phyloP scores from a whole-genome alignment of 495 filamentous ascomycete genomes.

The Annulohypoxylon maeteangense region DNA sequence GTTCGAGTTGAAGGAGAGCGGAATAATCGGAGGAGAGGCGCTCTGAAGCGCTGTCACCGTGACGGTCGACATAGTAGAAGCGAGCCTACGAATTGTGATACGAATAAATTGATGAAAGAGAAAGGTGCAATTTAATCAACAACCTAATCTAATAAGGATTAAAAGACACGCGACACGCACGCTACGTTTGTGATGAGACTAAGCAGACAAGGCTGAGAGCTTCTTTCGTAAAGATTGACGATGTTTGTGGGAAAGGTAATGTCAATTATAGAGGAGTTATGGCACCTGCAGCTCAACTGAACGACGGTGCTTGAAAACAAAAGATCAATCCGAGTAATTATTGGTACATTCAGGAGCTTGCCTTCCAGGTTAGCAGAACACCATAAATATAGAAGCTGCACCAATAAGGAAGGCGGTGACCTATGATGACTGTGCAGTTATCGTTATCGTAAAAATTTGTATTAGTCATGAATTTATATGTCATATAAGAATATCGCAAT shows the following conservation, averaged over 20 bases:
- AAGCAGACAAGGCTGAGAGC: background rate
- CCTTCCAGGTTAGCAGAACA: background rate
- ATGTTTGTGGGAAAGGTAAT: too few relatives aligned
- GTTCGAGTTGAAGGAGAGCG: constrained; percentile 84
- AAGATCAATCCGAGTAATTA: background rate
- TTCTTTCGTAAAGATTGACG: background rate
- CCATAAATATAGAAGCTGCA: background rate
- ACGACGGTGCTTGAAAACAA: background rate
- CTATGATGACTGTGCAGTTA: background rate
- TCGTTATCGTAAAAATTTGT: background rate
- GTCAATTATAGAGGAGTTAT: background rate
- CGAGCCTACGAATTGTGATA: background rate
- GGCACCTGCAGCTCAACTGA: background rate
- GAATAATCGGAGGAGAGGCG: constrained; percentile 78
- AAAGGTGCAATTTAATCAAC: too few relatives aligned
- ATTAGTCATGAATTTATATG: background rate
- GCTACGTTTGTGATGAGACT: background rate
- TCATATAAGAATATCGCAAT: background rate
- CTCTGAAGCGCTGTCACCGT: constrained; percentile 75
- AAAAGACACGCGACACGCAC: background rate
- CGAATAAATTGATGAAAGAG: background rate
- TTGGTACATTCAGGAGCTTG: background rate
- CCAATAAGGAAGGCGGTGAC: background rate
- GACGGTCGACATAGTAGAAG: constrained; percentile 76
- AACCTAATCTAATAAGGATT: background rate